Base-by-base conservation (phyloP, 345 rosid genomes). In the Populus tremula region DNA sequence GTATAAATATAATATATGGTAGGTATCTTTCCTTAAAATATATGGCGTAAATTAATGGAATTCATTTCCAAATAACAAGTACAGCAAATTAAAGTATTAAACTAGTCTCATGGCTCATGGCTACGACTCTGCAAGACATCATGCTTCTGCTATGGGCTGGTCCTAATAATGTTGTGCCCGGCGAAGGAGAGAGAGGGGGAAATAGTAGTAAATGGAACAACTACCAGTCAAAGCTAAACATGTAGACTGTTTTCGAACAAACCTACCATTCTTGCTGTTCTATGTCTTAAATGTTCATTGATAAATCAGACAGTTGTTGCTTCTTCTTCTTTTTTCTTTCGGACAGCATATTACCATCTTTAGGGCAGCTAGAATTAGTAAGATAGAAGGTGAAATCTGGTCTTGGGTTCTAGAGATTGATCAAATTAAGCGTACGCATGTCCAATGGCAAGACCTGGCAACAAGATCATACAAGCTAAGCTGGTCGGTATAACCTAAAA, bases 401-500 rank as follows among this genome's bases (percentile, higher is more conserved):
- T 47, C 18, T 47, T 47, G 53, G 53, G 18, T 47, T 14, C 14
- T 47, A 5, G 53, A 47, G 53, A 47, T 47, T 27, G 5, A 21
- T 20, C 35, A 49, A 3, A n/a, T 75, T 11, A 43, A 43, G 47
- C 47, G 47, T 43, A 11, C 53, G 20, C 14, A 47, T 16, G 66
- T 21, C 53, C 68, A 75, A 90, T 88, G 92, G 84, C 94, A 62
- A 83, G 87, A 69, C 86, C 87, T 54, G 86, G 80, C 25, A 81
- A 77, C 77, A 81, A 69, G 80, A 83, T 86, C 73, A 81, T 86
- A 36, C 84, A 84, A 77, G 86, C 88, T 85, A 86, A 86, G 86
- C 88, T 86, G 88, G 86, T 86, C 74, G 88, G 86, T 86, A 88
- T 87, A 89, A 82, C 87, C 83, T 81, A n/a, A 78, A 78, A 78